Evolutionary conservation across 108 stramenopile species (phyloP).

Genomic region (Skeletonema costatum): DNA sequence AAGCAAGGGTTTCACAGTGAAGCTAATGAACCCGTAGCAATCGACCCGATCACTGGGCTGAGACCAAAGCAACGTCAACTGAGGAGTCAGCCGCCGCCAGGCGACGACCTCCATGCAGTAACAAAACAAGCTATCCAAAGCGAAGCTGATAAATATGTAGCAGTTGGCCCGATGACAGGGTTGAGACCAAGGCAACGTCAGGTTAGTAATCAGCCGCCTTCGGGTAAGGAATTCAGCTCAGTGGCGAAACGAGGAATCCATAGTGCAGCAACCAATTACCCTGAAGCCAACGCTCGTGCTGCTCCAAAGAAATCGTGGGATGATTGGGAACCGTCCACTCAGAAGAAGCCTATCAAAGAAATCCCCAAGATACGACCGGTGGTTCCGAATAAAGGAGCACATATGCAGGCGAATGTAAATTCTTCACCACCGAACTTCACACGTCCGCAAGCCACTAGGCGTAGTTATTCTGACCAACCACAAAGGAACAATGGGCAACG

Average conservation of each 20-base stretch:
- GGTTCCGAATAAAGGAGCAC: background rate
- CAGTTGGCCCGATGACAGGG: background rate
- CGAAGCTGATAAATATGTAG: background rate
- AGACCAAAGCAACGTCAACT: background rate
- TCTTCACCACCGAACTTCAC: background rate
- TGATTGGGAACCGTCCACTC: constrained; percentile 26
- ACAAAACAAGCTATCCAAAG: background rate
- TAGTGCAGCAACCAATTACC: background rate
- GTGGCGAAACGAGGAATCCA: background rate
- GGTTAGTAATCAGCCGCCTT: background rate
- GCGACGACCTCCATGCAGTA: background rate
- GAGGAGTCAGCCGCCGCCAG: background rate
- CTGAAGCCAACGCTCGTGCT: background rate
- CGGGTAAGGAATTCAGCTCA: background rate
- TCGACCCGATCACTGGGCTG: background rate
- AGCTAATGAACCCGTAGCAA: background rate
- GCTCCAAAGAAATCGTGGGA: constrained; percentile 25
- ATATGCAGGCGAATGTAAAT: background rate
- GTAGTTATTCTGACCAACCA: background rate
- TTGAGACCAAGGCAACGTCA: background rate
- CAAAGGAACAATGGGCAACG: constrained; percentile 1
- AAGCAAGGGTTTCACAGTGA: background rate
- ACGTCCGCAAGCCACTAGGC: background rate
- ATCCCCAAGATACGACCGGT: constrained; percentile 1
- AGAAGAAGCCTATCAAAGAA: constrained; percentile 3